phyloP scores from a whole-genome alignment of 2,329 filamentous ascomycete genomes.

The Cadophora malorum region DNA sequence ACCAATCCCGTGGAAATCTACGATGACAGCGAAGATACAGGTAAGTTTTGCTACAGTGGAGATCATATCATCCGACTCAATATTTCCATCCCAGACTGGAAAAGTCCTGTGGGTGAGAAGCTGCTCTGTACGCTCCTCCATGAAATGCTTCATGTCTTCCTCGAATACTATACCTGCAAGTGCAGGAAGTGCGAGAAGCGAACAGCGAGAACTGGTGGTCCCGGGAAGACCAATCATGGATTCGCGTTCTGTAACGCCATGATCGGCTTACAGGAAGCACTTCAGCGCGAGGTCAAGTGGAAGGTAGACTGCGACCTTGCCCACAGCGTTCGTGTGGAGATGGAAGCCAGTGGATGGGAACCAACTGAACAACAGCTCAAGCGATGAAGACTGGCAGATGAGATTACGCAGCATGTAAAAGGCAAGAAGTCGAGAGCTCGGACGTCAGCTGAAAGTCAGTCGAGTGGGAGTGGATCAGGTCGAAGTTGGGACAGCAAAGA shows the following conservation, averaged over 20 bases:
- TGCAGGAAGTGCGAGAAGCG: constrained; percentile 8
- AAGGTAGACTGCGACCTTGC: constrained; percentile 7
- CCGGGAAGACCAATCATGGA: constrained; percentile 7
- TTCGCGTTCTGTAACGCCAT: constrained; percentile 15
- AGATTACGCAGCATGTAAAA: not conserved
- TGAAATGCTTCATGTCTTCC: constrained; percentile 23
- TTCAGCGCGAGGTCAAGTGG: constrained; percentile 12
- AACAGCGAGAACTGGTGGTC: not conserved
- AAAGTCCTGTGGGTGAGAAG: not conserved
- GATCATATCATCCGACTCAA: not conserved
- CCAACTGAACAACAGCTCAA: constrained; percentile 17
- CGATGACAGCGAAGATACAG: not conserved
- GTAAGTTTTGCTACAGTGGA: no score
- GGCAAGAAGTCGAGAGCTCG: not conserved
- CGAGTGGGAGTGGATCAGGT: not conserved
- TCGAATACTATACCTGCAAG: not conserved
- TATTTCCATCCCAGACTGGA: not conserved
- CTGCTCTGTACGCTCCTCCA: constrained; percentile 7
- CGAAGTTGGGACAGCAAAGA: not conserved
- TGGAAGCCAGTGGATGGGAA: constrained; percentile 9
- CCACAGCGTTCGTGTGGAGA: not conserved
- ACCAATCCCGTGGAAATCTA: not conserved
- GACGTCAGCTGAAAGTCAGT: not conserved
- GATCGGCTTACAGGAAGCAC: constrained; percentile 4
- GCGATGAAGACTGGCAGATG: not conserved